phyloP scores from a whole-genome alignment of 1,284 basidiomycete genomes.

The Ceratorhiza oryzae-sativae region DNA sequence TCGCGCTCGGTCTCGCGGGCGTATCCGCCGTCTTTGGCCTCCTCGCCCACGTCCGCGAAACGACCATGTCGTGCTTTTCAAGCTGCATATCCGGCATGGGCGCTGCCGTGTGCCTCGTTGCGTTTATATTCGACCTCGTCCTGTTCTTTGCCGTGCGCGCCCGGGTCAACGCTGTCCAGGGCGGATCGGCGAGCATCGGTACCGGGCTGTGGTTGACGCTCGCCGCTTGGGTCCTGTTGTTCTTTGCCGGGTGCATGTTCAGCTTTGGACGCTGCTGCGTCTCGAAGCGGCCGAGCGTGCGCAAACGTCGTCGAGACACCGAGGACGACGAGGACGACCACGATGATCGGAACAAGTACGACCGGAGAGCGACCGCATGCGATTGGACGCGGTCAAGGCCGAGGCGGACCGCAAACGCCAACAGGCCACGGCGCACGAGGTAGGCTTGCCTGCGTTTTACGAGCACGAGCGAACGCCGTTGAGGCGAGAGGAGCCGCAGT shows the following conservation, averaged over 20 bases:
- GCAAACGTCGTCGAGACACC: slow-evolving; percentile 39
- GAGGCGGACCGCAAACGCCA: slow-evolving; percentile 79
- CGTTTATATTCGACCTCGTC: slow-evolving; percentile 86
- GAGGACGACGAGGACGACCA: slow-evolving; percentile 47
- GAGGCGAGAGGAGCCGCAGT: slow-evolving; percentile 53
- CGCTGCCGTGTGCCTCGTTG: slow-evolving; percentile 73
- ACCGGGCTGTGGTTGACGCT: slow-evolving; percentile 86
- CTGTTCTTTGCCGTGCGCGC: slow-evolving; percentile 85
- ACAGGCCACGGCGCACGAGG: slow-evolving; percentile 58
- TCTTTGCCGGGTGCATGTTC: slow-evolving; percentile 87
- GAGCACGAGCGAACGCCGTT: slow-evolving; percentile 68
- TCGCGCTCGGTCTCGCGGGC: slow-evolving; percentile 76
- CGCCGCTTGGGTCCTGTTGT: slow-evolving; percentile 80
- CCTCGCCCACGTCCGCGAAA: slow-evolving; percentile 82
- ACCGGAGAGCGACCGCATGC: slow-evolving; percentile 62
- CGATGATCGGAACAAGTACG: no score
- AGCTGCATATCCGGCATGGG: slow-evolving; percentile 81
- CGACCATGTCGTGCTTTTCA: slow-evolving; percentile 85
- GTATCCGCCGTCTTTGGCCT: slow-evolving; percentile 78
- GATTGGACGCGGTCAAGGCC: slow-evolving; percentile 80
- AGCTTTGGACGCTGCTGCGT: slow-evolving; percentile 82
- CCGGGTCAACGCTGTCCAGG: slow-evolving; percentile 71
- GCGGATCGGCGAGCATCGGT: slow-evolving; percentile 77
- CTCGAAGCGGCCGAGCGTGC: slow-evolving; percentile 58
- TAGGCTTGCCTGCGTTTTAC: slow-evolving; percentile 75